Conservation (phyloP, 495 filamentous ascomycete genomes). For the Aspergillus hancockii region DNA sequence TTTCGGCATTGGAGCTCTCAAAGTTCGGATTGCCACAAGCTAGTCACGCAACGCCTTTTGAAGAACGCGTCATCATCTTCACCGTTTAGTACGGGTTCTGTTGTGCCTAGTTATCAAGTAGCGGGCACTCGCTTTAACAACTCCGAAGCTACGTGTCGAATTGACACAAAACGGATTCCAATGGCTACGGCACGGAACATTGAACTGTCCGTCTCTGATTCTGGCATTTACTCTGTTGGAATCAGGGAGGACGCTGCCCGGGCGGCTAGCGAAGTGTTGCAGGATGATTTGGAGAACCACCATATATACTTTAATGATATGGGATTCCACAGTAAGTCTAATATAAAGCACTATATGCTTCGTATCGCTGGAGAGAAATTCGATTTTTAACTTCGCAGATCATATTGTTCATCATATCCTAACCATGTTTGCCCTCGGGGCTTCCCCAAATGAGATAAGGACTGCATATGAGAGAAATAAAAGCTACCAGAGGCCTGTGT, state of each 20-base stretch:
- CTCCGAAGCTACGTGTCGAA: background rate
- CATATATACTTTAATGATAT: slow-evolving; percentile 75
- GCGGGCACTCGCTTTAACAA: background rate
- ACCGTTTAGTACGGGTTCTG: background rate
- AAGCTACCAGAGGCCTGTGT: slow-evolving; percentile 57
- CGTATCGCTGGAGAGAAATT: background rate
- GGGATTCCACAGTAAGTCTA: slow-evolving; percentile 65
- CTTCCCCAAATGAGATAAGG: slow-evolving; percentile 55
- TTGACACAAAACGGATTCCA: background rate
- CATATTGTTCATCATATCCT: slow-evolving; percentile 76
- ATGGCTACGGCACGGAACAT: slow-evolving; percentile 71
- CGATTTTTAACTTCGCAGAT: slow-evolving; percentile 29
- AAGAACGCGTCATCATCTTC: background rate
- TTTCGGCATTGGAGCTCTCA: background rate
- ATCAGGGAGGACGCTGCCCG: slow-evolving; percentile 60
- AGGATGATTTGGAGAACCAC: slow-evolving; percentile 71
- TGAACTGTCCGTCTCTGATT: slow-evolving; percentile 55
- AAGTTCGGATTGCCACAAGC: background rate
- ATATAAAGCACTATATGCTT: background rate
- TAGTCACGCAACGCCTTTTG: background rate
- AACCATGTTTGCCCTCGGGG: slow-evolving; percentile 74
- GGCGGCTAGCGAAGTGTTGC: slow-evolving; percentile 63
- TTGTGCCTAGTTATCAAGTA: background rate
- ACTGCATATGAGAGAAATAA: slow-evolving; percentile 59
- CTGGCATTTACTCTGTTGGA: slow-evolving; percentile 55